Evolutionary conservation across 805 yeast genomes (phyloP).

Genomic region (Blastobotrys mokoenaii): DNA sequence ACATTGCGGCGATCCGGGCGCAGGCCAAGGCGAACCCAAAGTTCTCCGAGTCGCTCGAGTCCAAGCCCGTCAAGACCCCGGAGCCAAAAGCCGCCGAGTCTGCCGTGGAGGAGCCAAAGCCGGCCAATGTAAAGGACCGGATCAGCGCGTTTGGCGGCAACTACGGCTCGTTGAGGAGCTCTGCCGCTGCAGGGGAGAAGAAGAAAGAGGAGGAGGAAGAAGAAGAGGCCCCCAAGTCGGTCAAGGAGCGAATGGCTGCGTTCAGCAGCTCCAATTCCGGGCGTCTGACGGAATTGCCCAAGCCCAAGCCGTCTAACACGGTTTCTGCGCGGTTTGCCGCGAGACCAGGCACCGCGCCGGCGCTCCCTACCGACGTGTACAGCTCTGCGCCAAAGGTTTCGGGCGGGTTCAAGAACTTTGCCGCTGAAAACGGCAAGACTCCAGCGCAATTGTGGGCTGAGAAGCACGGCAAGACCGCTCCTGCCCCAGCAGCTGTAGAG

Average conservation of each 20-base stretch:
- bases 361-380: slow-evolving; percentile 33
- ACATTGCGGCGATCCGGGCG: slow-evolving; percentile 37
- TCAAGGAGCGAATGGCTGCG: slow-evolving; percentile 27
- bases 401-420: slow-evolving; percentile 44
- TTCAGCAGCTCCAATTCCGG: slow-evolving; percentile 35
- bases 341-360: slow-evolving; percentile 30
- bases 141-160: neutral
- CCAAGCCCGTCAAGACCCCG: slow-evolving; percentile 8
- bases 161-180: neutral
- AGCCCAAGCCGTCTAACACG: slow-evolving; percentile 40
- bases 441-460: slow-evolving; percentile 97
- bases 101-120: slow-evolving; percentile 4
- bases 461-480: slow-evolving; percentile 53
- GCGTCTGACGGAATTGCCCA: slow-evolving; percentile 53
- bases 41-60: slow-evolving; percentile 7
- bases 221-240: slow-evolving; percentile 19
- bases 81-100: slow-evolving; percentile 6
- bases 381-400: slow-evolving; percentile 25
- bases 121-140: slow-evolving; percentile 4
- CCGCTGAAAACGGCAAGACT: slow-evolving; percentile 67
- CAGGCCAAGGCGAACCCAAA: slow-evolving; percentile 20
- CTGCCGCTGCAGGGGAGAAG: slow-evolving; percentile 10
- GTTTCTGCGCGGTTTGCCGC: slow-evolving; percentile 26
- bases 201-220: slow-evolving; percentile 17
- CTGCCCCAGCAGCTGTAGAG: slow-evolving; percentile 17